Percentiles rank a stretch among this genome's conserved stretches.
These are phyloP conservation scores for Raffaelea arxii DNA, from an alignment of 2,329 filamentous ascomycete genomes.

Conservation along the genomic window DNA sequence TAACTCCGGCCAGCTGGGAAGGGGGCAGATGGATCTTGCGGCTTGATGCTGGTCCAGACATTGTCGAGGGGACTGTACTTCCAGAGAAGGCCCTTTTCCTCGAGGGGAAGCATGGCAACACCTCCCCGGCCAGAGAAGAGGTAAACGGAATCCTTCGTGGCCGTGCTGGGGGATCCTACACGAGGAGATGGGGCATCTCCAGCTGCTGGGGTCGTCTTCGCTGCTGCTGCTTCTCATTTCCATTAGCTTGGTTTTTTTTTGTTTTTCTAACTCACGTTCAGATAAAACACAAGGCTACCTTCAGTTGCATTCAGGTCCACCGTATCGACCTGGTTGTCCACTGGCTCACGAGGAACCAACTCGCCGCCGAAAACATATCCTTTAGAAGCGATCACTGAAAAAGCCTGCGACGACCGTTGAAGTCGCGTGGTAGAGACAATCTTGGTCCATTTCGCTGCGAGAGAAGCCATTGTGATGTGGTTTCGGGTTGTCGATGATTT, in stretches of 20 bases:
- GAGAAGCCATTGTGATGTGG: background rate
- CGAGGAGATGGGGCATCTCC: slow-evolving; percentile 35
- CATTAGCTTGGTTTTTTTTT: too few species aligned
- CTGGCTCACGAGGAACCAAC: slow-evolving; percentile 36
- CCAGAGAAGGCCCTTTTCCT: slow-evolving; percentile 50
- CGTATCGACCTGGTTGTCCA: slow-evolving; percentile 37
- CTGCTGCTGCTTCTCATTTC: too few species aligned
- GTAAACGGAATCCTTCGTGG: slow-evolving; percentile 39
- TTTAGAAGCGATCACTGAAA: slow-evolving; percentile 28
- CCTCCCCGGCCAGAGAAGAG: slow-evolving; percentile 56
- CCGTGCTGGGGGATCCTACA: slow-evolving; percentile 42
- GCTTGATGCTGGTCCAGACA: slow-evolving; percentile 36
- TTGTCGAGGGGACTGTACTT: slow-evolving; percentile 29
- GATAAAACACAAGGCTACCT: too few species aligned
- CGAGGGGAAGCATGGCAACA: slow-evolving; percentile 46
- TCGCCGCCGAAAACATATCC: slow-evolving; percentile 43
- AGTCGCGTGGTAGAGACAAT: slow-evolving; percentile 22
- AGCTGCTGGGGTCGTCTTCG: too few species aligned
- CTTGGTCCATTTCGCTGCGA: background rate
- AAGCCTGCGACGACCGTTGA: slow-evolving; percentile 38
- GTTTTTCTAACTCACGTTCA: too few species aligned
- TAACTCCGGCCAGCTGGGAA: slow-evolving; percentile 45
- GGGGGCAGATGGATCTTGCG: slow-evolving; percentile 22
- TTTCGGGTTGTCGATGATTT: background rate
- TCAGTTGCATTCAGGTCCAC: slow-evolving; percentile 18